Evolutionary conservation across 2,329 filamentous ascomycete genomes (phyloP).

Genomic region (Colletotrichum abscissum): DNA sequence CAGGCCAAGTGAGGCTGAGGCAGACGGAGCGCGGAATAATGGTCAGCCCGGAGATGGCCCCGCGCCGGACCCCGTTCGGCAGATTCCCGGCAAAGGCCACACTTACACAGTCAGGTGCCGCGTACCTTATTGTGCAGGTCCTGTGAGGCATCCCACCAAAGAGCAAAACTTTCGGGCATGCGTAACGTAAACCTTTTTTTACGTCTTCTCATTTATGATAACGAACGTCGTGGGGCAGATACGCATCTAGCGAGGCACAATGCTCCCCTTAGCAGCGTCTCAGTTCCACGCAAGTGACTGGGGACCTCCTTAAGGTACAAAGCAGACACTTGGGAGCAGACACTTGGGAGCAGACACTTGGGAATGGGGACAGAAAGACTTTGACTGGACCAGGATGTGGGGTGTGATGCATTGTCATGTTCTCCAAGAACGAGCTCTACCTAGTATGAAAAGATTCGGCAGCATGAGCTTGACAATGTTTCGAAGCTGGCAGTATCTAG

Average conservation of each 20-base stretch:
- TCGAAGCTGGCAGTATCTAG: background rate
- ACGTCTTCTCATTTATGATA: background rate
- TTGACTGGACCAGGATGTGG: background rate
- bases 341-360: background rate
- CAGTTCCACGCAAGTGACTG: background rate
- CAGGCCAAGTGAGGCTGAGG: slow-evolving; percentile 4
- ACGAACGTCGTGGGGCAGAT: background rate
- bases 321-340: background rate
- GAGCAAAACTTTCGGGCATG: background rate
- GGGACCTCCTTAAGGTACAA: background rate
- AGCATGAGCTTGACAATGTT: background rate
- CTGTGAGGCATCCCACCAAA: background rate
- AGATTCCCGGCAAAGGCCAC: background rate
- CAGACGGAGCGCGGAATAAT: background rate
- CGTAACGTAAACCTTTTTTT: background rate
- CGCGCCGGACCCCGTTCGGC: background rate
- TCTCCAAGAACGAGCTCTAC: background rate
- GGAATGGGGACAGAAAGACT: background rate
- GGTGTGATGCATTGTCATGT: background rate
- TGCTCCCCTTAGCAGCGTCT: background rate
- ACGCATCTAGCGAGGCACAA: background rate
- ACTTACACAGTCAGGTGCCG: background rate
- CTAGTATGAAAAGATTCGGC: background rate
- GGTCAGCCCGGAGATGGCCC: background rate
- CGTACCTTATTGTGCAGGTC: background rate